Conservation (phyloP, 805 yeast species). For the Saccharomycopsis babjevae region DNA sequence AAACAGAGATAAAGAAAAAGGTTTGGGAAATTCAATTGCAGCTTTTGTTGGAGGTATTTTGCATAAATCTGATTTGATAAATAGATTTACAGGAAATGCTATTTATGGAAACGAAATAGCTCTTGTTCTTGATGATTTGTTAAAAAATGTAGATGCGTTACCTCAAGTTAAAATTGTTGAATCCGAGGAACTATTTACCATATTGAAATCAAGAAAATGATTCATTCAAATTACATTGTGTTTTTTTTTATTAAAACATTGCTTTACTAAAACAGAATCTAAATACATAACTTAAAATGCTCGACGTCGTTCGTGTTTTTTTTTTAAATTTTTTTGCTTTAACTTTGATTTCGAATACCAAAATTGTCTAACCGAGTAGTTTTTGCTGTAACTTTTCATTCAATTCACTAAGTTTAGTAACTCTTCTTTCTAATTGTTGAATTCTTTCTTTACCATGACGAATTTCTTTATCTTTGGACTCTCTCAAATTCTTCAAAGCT, state of each 20-base stretch:
- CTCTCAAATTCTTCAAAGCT: constrained; percentile 24
- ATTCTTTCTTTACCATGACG: constrained; percentile 23
- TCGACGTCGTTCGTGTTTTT: neutral
- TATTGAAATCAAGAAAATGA: neutral
- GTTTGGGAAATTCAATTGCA: constrained; percentile 27
- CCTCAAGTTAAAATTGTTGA: constrained; percentile 19
- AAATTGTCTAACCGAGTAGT: neutral
- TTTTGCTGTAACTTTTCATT: constrained; percentile 13
- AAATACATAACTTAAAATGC: neutral
- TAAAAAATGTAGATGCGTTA: constrained; percentile 21
- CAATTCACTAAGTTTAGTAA: constrained; percentile 18
- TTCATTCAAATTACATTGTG: no score
- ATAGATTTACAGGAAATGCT: constrained; percentile 30
- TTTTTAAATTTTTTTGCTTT: neutral
- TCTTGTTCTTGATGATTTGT: constrained; percentile 38
- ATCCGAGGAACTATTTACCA: neutral
- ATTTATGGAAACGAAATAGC: constrained; percentile 61
- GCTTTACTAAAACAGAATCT: no score
- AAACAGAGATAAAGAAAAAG: constrained; percentile 36
- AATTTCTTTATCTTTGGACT: constrained; percentile 22
- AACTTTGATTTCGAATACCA: neutral
- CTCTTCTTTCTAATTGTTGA: constrained; percentile 20
- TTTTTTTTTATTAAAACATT: no score
- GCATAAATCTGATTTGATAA: constrained; percentile 23
- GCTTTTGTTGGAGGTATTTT: constrained; percentile 26